phyloP scores from a whole-genome alignment of 371 early-diverging fungal species.

The Vairimorpha ceranae region DNA sequence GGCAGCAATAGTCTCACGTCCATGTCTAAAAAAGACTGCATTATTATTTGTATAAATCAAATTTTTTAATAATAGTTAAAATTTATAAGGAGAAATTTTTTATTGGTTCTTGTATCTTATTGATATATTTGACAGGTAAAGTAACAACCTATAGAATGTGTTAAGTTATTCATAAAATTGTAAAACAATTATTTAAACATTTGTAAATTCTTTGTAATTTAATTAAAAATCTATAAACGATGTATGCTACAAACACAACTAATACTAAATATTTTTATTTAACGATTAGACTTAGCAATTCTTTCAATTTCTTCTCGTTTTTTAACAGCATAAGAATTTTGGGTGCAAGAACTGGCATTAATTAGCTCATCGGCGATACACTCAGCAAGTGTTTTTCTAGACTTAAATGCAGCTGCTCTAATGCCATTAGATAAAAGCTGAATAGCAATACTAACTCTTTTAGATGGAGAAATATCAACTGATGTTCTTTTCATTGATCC shows the following conservation, averaged over 20 bases:
- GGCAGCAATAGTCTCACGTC: slow-evolving; percentile 21
- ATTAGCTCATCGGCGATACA: slow-evolving; percentile 99
- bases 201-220: too few species aligned
- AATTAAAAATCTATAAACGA: too few species aligned
- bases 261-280: slow-evolving; percentile 61
- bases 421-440: slow-evolving; percentile 85
- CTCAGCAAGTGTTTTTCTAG: slow-evolving; percentile 96
- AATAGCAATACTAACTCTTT: slow-evolving; percentile 95
- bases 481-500: slow-evolving; percentile 99
- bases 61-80: slow-evolving; percentile 16
- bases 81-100: too few species aligned
- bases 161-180: too few species aligned
- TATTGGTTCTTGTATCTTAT: too few species aligned
- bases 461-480: slow-evolving; percentile 97
- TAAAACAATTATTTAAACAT: too few species aligned
- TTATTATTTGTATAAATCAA: neutral
- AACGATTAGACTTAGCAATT: slow-evolving; percentile 82
- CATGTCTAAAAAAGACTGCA: neutral
- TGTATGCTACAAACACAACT: too few species aligned
- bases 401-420: slow-evolving; percentile 78
- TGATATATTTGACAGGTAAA: too few species aligned
- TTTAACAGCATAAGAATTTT: slow-evolving; percentile 66
- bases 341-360: slow-evolving; percentile 73
- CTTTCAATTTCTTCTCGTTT: slow-evolving; percentile 99
- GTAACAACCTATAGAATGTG: too few species aligned